Evolutionary conservation across 2,329 filamentous ascomycete genomes (phyloP), one percentile per base, ranked within the genome.

Genomic region (Colletotrichum shisoi): DNA sequence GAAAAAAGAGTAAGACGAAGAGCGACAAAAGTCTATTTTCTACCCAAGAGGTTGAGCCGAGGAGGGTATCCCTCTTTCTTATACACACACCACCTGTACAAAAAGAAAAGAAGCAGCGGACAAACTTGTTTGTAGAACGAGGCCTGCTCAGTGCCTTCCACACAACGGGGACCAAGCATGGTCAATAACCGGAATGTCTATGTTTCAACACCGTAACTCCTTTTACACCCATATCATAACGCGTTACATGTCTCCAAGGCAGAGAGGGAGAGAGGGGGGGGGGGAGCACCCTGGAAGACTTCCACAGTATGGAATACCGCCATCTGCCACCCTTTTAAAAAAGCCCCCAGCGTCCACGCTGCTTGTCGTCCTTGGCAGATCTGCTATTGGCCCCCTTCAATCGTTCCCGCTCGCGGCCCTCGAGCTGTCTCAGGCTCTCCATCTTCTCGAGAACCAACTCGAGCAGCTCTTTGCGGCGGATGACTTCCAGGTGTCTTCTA

Each of bases 361-460:
- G 79, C 71, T 81, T 82, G 51, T 77, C 76, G 27, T 76, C 74
- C 56, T 80, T 79, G 71, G 80, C 81, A 27, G 62, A 27, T 56
- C 76, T 75, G 24, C 63, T 62, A 24, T 75, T 73, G 48, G 69
- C 65, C 34, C 63, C 70, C 60, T 74, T 72, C 57, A 73, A 75
- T 21, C 82, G 80, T 37, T 87, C 83, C 74, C 88, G 87, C 71
- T 90, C 90, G 61, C 90, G 83, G 11, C 90, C 89, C 74, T 98
- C 94, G 9, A 99, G 82, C 73, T 94, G 90, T 67, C 92, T 85
- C 73, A 99, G 79, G 65, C 92, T 91, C 76, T 98, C 94, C 87
- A 99, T 98, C 84, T 99, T 98, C 76, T 93, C 91, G 37, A 99
- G 83, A 5, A 97, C 95, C 63, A 97, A 83, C 80, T 99, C 94